Percentiles rank a stretch among this genome's conserved stretches.
Conservation (phyloP, 2,329 filamentous ascomycete species). For the Talaromyces funiculosus region DNA sequence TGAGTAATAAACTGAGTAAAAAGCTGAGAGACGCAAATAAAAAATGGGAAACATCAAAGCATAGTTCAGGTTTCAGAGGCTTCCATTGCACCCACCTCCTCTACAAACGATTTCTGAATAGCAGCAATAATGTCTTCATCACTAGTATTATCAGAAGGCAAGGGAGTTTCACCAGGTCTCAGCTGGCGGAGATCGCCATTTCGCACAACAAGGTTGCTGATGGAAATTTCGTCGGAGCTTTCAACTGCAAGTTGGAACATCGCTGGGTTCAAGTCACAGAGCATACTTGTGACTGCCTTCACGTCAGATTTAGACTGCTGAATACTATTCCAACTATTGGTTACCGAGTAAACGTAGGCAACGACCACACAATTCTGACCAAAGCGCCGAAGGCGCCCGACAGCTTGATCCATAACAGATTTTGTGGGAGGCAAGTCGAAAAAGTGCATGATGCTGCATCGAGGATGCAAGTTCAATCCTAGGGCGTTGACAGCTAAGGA, state of each 20-base stretch:
- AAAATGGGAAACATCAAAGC: too few species aligned
- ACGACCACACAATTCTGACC: background rate
- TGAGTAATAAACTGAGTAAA: too few species aligned
- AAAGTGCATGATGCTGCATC: background rate
- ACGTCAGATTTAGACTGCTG: background rate
- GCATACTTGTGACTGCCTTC: background rate
- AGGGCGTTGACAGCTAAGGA: background rate
- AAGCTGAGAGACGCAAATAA: too few species aligned
- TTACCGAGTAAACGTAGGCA: background rate
- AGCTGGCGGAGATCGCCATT: too few species aligned
- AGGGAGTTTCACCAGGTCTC: too few species aligned
- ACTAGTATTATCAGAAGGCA: too few species aligned
- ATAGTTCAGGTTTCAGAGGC: too few species aligned
- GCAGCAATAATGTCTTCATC: too few species aligned
- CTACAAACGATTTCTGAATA: too few species aligned
- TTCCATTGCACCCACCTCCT: too few species aligned
- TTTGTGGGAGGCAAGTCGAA: background rate
- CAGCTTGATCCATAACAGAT: background rate
- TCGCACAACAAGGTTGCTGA: too few species aligned
- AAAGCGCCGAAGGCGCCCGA: background rate
- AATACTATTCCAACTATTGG: background rate
- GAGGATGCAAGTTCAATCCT: background rate
- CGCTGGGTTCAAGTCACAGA: background rate
- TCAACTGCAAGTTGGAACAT: background rate
- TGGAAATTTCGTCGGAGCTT: too few species aligned